phyloP scores from a whole-genome alignment of 306 rosid genomes.

The Luffa aegyptiaca region DNA sequence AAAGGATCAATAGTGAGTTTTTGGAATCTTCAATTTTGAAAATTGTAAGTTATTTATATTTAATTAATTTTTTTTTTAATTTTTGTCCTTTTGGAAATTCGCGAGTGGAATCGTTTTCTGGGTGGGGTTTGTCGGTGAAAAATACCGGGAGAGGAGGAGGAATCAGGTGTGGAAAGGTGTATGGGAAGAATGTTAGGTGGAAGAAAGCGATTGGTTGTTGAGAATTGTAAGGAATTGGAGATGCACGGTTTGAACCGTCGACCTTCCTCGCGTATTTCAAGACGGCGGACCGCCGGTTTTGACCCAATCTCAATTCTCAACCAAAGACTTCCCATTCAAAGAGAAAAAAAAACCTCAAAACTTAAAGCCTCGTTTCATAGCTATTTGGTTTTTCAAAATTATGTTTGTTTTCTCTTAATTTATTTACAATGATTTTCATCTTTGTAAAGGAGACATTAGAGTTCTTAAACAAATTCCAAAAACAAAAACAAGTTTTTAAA shows the following conservation, averaged over 20 bases:
- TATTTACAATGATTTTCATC: no score
- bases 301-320: not conserved
- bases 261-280: not conserved
- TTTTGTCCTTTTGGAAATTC: not conserved
- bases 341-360: no score
- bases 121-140: slow-evolving; percentile 7
- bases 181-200: slow-evolving; percentile 1
- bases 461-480: no score
- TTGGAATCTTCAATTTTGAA: not conserved
- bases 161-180: not conserved
- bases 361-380: no score
- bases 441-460: no score
- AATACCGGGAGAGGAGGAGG: not conserved
- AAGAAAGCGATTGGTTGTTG: slow-evolving; percentile 4
- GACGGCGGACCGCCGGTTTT: not conserved
- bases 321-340: no score
- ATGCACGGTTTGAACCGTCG: not conserved
- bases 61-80: not conserved
- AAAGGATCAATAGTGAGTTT: not conserved
- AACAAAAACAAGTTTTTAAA: no score
- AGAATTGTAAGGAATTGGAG: not conserved
- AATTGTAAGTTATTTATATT: not conserved
- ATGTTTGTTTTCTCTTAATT: no score
- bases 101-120: not conserved
- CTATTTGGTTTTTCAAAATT: no score